Base-by-base conservation (phyloP, 257 asterid species). In the Eucommia ulmoides region DNA sequence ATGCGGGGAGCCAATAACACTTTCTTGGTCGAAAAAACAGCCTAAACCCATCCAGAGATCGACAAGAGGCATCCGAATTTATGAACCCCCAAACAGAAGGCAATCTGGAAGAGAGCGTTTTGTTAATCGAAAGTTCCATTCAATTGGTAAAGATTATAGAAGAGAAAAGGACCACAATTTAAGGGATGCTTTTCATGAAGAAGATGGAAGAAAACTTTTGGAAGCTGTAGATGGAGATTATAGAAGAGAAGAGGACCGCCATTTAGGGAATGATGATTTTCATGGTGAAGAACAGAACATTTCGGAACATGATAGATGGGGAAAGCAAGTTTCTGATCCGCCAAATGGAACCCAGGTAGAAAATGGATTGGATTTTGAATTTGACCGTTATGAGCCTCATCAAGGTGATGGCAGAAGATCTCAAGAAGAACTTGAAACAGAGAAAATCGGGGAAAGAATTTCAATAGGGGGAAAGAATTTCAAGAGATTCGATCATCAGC, bases 1-100 rank as follows among this genome's bases (percentile, higher is more conserved):
- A 20, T 83, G 86, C 59, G 83, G 86, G 17, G 71, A 72, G 70
- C 63, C 68, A 23, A 60, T 82, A 23, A 72, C 70, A 20, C 41
- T 82, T 49, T 67, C 78, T 8, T 80, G 82, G 86, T 76, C 94
- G 33, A 83, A 70, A n/a, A 65, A 55, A 65, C 84, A 79, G 74
- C 86, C 82, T 53, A 70, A 19, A 20, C 53, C 46, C 14, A 24
- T 56, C 49, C 73, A 45, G 51, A 63, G 78, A 54, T 58, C 38
- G 50, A 46, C 65, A 23, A 24, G 60, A 54, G 68, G 74, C 51
- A 78, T 59, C 24, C 61, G 68, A 48, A 15, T 29, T 9, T 61
- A 23, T 20, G 68, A 54, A 56, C 65, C 64, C 20, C 65, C 64
- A 49, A 33, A 22, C 52, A 66, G 72, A 55, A 71, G 53, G 53